Evolutionary conservation across 169 alveolate species (phyloP), one percentile per base, ranked within the genome.

Genomic region (Eimeria praecox): DNA sequence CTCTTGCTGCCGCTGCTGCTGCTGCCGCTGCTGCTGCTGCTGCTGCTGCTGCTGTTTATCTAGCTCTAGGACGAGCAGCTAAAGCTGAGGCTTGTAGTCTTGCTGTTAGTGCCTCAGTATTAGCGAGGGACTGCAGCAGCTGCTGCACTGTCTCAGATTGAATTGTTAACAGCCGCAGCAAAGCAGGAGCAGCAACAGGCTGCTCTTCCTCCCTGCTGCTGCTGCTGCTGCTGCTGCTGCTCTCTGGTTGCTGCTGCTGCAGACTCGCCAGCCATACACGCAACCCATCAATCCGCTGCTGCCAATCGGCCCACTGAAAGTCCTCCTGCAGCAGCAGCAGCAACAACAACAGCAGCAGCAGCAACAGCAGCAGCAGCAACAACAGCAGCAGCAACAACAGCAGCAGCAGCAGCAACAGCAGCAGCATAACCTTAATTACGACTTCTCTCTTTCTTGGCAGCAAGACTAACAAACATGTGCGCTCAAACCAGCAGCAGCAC

Each of bases 281-380:
- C 75, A 90, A 71, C 52, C 77, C 46, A 46, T 90, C 95, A 44
- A 90, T 71, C 54, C 95, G 95, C 14, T 59, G 95, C 88, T 90
- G 95, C 95, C 95, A 90, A 10, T 69, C 88, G 35, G 54, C 86
- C 95, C 95, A 90, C 78, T 78, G 95, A 49, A 90, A 90, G 77
- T 66, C 95, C 95, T 66, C 88, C 95, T 90, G 88, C 93, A 52
- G 78, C 66, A 42, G 44, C 38, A 80, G 42, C 14, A n/a, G n/a
- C n/a, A n/a, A n/a, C n/a, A n/a, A n/a, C 90, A 80, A 40, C 69
- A 80, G 62, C 90, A 80, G 90, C 90, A 80, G 90, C 59, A 27
- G 69, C 59, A 52, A 14, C 59, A 52, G 59, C 38, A 80, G 42
- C 14, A n/a, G n/a, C n/a, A n/a, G n/a, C n/a, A n/a, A n/a, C n/a